Conservation (phyloP, 768 basidiomycete species). For the Leccinum sublutescens region DNA sequence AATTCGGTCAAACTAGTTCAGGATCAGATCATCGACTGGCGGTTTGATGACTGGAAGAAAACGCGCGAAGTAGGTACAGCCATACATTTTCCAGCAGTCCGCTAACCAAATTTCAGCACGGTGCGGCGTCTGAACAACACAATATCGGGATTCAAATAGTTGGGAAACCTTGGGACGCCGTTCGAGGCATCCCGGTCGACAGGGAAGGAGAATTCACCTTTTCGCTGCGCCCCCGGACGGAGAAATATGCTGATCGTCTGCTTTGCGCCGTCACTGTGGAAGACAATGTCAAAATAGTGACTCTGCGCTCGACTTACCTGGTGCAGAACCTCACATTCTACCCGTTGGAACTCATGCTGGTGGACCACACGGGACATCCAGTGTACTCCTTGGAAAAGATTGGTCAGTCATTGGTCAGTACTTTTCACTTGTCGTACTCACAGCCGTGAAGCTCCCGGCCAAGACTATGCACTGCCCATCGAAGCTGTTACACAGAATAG, state of each 20-base stretch:
- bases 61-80: conserved; percentile 74
- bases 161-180: conserved; percentile 85
- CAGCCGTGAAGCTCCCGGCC: conserved; percentile 74
- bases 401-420: conserved; percentile 38
- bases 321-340: conserved; percentile 90
- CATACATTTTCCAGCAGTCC: background rate
- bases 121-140: conserved; percentile 65
- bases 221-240: conserved; percentile 73
- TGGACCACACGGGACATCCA: conserved; percentile 83
- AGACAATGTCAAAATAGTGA: conserved; percentile 92
- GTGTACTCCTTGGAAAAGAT: conserved; percentile 82
- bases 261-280: conserved; percentile 88
- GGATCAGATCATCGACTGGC: conserved; percentile 84
- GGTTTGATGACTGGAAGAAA: conserved; percentile 95
- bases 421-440: conserved; percentile 44
- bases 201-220: conserved; percentile 90
- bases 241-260: conserved; percentile 75
- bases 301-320: conserved; percentile 88
- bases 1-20: conserved; percentile 62
- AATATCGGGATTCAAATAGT: conserved; percentile 82
- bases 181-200: conserved; percentile 88
- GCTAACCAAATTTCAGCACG: conserved; percentile 34
- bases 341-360: conserved; percentile 86
- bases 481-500: conserved; percentile 81
- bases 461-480: conserved; percentile 86